Evolutionary conservation across 352 stramenopile species (phyloP), one percentile per base, ranked within the genome.

Genomic region (Pythium periplocum): DNA sequence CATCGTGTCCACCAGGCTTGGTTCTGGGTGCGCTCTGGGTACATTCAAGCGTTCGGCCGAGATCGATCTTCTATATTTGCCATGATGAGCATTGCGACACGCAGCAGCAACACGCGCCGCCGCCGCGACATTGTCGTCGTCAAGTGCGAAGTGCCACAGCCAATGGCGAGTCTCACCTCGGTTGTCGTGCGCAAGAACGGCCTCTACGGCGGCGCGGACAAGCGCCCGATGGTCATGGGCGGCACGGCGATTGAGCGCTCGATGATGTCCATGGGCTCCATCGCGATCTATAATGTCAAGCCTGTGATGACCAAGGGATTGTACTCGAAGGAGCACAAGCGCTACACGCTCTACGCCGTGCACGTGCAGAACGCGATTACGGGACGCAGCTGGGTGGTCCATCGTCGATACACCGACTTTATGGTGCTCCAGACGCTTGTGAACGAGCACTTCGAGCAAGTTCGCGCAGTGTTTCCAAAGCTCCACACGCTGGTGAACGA

Each of bases 301-400:
- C 50, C 62, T n/a, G 59, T 66, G 36, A 44, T 59, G 36, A 40
- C 58, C 51, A 65, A 60, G 52, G 53, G 45, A 26, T 26, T 26
- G 17, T 26, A 26, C 45, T 8, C 41, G 39, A 48, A 45, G 4
- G 53, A 59, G 32, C 39, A 48, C 30, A 70, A 67, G 33, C 51
- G 41, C 57, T 61, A 64, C 36, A 71, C 66, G 48, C 45, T 73
- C 31, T 75, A 73, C 52, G 58, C 63, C 26, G 58, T 73, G 17
- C 59, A 72, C 39, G 49, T 71, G 12, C 67, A 73, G 60, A 75
- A 75, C 52, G 64, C 67, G 17, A 66, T 73, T n/a, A 66, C 64
- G 26, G 67, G 67, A 37, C 59, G 63, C 44, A 67, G 53, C 48
- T 75, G 67, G 67, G 55, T 75, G 30, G 63, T 75, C 7, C 61